Evolutionary conservation across 2,329 filamentous ascomycete genomes (phyloP).

Genomic region (Sporothrix pseudoabietina): DNA sequence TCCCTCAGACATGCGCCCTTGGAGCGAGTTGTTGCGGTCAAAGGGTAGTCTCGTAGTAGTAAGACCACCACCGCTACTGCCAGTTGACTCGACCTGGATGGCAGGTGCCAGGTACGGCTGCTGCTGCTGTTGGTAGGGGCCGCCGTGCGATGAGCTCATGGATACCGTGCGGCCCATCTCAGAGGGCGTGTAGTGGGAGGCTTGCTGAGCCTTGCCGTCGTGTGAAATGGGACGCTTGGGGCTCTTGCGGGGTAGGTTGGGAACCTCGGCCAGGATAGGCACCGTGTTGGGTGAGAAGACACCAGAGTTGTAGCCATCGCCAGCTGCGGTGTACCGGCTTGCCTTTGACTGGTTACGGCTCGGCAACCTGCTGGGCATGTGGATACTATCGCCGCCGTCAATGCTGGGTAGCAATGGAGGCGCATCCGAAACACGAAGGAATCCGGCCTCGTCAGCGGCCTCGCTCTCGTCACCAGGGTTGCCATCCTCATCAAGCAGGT

Average conservation of each 20-base stretch:
- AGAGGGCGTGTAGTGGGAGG: neutral
- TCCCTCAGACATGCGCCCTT: conserved; percentile 48
- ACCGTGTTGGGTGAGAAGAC: conserved; percentile 43
- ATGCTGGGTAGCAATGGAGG: conserved; percentile 63
- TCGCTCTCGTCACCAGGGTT: conserved; percentile 49
- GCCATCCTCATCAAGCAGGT: conserved; percentile 52
- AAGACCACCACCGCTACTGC: conserved; percentile 33
- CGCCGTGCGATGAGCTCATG: neutral
- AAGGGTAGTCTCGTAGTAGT: conserved; percentile 54
- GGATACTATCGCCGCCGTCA: conserved; percentile 61
- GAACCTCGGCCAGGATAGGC: conserved; percentile 26
- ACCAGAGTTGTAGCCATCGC: conserved; percentile 41
- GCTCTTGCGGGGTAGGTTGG: conserved; percentile 67
- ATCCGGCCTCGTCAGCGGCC: neutral
- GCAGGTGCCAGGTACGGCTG: conserved; percentile 6
- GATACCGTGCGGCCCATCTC: neutral
- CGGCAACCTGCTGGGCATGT: conserved; percentile 61
- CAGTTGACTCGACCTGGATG: conserved; percentile 27
- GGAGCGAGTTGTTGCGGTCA: conserved; percentile 57
- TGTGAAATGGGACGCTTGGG: conserved; percentile 56
- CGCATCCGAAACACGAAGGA: conserved; percentile 46
- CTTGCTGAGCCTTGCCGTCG: neutral
- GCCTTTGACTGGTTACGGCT: conserved; percentile 55
- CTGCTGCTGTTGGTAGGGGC: neutral
- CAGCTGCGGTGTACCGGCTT: conserved; percentile 45